Percentiles rank a stretch among this genome's conserved stretches.
Evolutionary conservation across 257 asterid genomes (phyloP).

Genomic region (Solanum arcanum): DNA sequence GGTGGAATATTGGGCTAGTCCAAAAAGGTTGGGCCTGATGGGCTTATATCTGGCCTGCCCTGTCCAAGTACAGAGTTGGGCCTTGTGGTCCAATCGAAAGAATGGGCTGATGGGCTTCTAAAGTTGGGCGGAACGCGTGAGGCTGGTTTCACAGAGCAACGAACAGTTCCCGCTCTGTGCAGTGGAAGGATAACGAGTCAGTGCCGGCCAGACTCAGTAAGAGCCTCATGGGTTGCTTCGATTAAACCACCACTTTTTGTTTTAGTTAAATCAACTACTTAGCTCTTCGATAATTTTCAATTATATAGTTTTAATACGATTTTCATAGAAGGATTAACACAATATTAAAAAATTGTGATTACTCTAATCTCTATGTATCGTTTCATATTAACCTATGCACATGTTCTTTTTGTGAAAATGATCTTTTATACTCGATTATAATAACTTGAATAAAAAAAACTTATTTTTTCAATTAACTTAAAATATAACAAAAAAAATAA

Average conservation of each 20-base stretch:
- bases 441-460: too few species aligned
- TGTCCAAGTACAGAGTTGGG: not conserved
- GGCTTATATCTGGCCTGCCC: not conserved
- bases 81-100: not conserved
- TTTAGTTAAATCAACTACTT: too few species aligned
- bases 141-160: not conserved
- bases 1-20: not conserved
- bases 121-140: not conserved
- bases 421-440: too few species aligned
- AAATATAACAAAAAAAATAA: too few species aligned
- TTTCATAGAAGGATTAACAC: too few species aligned
- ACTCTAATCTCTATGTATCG: too few species aligned
- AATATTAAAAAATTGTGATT: too few species aligned
- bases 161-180: not conserved
- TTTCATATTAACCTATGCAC: too few species aligned
- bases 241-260: not conserved
- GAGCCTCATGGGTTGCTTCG: not conserved
- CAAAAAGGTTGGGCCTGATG: not conserved
- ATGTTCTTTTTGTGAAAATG: fast-evolving
- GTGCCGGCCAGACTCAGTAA: not conserved
- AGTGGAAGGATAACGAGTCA: not conserved
- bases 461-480: too few species aligned
- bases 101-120: not conserved
- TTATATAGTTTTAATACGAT: too few species aligned
- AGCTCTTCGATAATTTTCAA: too few species aligned